Percentiles rank a stretch among this genome's conserved stretches.
phyloP scores from a whole-genome alignment of 2,329 filamentous ascomycete genomes.

The Phaeosphaeriaceae sp. region DNA sequence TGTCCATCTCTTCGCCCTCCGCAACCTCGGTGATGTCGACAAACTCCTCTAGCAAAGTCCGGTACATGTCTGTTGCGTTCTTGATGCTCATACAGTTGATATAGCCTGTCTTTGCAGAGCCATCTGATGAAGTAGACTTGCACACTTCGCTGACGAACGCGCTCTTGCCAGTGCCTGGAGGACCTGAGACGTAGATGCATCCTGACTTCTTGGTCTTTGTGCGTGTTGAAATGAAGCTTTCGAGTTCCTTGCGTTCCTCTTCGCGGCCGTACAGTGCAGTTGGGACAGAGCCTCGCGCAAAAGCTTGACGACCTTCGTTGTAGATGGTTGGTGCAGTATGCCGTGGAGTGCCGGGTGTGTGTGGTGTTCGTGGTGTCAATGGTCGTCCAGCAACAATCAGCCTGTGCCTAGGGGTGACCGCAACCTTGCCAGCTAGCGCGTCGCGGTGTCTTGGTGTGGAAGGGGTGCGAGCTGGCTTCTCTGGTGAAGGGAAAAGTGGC shows the following conservation, averaged over 20 bases:
- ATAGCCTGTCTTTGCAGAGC: constrained; percentile 71
- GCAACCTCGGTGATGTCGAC: constrained; percentile 64
- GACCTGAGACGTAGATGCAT: constrained; percentile 93
- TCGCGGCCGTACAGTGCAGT: constrained; percentile 81
- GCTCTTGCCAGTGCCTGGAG: constrained; percentile 95
- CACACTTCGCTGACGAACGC: constrained; percentile 87
- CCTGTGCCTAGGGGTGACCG: constrained; percentile 82
- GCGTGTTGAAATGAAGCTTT: constrained; percentile 71
- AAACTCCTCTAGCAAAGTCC: constrained; percentile 75
- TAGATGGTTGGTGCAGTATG: constrained; percentile 76
- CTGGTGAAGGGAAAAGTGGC: constrained; percentile 58
- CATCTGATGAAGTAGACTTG: constrained; percentile 60
- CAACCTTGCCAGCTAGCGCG: constrained; percentile 71
- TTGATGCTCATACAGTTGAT: constrained; percentile 99
- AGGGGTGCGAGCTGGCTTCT: constrained; percentile 59
- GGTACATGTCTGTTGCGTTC: constrained; percentile 83
- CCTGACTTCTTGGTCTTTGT: constrained; percentile 69
- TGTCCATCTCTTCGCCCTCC: constrained; percentile 71
- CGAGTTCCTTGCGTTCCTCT: constrained; percentile 69
- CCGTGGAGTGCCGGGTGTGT: constrained; percentile 74
- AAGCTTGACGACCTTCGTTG: constrained; percentile 84
- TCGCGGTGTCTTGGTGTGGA: constrained; percentile 81
- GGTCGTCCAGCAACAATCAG: constrained; percentile 79
- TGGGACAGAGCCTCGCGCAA: constrained; percentile 78
- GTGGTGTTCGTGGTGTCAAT: constrained; percentile 79